A percentile compares a stretch with the other conserved stretches of the same genome.
Conservation (phyloP, 1,139 yeast species). For the Suhomyces kunorum region DNA sequence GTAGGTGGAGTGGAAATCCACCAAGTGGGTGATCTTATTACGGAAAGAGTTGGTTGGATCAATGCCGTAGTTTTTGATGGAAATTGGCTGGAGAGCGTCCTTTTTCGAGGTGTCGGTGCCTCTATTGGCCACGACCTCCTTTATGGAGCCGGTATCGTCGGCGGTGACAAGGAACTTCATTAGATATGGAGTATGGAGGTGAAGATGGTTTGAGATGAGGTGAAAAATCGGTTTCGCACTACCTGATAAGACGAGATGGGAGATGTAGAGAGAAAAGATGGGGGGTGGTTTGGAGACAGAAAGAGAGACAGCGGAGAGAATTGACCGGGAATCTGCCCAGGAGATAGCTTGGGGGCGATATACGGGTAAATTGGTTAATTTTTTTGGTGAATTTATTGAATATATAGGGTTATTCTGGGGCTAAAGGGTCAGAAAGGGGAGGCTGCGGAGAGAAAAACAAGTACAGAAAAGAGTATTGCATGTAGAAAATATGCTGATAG, state of each 20-base stretch:
- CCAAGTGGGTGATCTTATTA: constrained; percentile 31
- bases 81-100: constrained; percentile 55
- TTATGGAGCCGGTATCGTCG: constrained; percentile 57
- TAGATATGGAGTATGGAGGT: background rate
- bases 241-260: constrained; percentile 1
- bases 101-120: constrained; percentile 73
- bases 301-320: background rate
- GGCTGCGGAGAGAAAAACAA: too few species aligned
- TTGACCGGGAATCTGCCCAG: background rate
- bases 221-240: constrained; percentile 8
- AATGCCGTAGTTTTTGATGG: constrained; percentile 41
- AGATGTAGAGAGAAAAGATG: background rate
- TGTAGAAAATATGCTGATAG: too few species aligned
- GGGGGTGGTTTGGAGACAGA: background rate
- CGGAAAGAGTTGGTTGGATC: constrained; percentile 31
- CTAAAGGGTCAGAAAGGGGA: too few species aligned
- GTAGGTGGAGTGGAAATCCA: constrained; percentile 32
- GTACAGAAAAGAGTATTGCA: too few species aligned
- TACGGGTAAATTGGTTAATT: too few species aligned
- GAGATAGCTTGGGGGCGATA: background rate
- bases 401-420: too few species aligned
- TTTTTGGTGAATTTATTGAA: too few species aligned
- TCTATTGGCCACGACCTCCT: constrained; percentile 55
- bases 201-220: constrained; percentile 15
- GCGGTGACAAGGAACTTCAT: constrained; percentile 58